Percentiles rank a stretch among this genome's conserved stretches.
phyloP scores from a whole-genome alignment of 257 asterid species.

The Lantana camara region DNA sequence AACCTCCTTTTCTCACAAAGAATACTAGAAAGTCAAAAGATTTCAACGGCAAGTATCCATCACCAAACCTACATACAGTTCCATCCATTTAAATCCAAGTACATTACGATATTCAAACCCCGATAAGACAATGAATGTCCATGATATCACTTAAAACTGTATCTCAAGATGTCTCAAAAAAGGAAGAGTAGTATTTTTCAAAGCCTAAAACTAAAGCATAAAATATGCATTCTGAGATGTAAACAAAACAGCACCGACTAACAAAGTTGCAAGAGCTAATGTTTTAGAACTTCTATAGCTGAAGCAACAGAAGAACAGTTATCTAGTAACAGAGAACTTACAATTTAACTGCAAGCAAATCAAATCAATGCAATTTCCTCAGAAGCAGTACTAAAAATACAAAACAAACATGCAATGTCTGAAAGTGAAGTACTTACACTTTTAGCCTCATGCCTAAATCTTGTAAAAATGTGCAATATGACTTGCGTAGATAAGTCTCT shows the following conservation, averaged over 20 bases:
- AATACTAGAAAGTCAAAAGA: no score
- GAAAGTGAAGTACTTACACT: constrained; percentile 46
- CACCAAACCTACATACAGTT: not conserved
- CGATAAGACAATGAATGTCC: no score
- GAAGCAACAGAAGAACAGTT: not conserved
- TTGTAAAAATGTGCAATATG: constrained; percentile 61
- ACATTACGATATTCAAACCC: not conserved
- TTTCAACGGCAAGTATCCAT: no score
- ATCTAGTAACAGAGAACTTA: not conserved
- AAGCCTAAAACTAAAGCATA: no score
- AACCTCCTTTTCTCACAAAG: no score
- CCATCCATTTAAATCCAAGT: not conserved
- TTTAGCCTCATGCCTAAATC: constrained; percentile 69
- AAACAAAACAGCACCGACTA: no score
- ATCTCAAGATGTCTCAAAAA: no score
- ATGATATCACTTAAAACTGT: no score
- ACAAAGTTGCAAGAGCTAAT: no score
- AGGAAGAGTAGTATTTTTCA: no score
- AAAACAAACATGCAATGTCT: not conserved
- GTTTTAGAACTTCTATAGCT: not conserved
- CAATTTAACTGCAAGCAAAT: not conserved
- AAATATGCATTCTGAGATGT: no score
- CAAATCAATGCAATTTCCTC: not conserved
- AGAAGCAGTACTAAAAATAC: not conserved
- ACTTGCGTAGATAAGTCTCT: constrained; percentile 60